Percentiles rank a stretch among this genome's conserved stretches.
Evolutionary conservation across 306 rosid species (phyloP).

Genomic region (Cucurbita ficifolia): DNA sequence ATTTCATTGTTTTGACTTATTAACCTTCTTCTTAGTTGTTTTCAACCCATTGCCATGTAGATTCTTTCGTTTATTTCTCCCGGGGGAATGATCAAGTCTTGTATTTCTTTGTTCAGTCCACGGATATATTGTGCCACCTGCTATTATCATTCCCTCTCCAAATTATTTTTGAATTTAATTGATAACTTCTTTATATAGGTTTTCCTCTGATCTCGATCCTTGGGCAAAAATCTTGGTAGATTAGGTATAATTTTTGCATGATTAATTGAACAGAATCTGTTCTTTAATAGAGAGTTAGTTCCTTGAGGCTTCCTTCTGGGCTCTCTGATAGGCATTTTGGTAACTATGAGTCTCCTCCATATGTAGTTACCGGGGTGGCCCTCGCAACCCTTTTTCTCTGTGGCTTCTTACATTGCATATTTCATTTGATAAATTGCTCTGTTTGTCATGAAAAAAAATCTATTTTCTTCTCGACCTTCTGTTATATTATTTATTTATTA

Average conservation of each 20-base stretch:
- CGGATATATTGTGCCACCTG: background rate
- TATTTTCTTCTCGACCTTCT: background rate
- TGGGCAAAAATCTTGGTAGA: background rate
- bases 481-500: too few relatives aligned
- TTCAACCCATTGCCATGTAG: background rate
- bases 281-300: background rate
- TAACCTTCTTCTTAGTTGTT: background rate
- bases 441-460: background rate
- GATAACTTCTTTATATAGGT: background rate
- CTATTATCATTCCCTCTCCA: background rate
- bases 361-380: background rate
- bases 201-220: background rate
- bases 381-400: background rate
- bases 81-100: background rate
- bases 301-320: background rate
- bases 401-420: background rate
- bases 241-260: background rate
- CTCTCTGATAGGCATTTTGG: background rate
- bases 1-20: background rate
- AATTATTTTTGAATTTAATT: background rate
- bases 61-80: background rate
- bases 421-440: background rate
- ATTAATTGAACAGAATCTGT: background rate
- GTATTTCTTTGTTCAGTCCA: background rate
- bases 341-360: background rate